Conservation (phyloP, 768 basidiomycete species). For the Trametes elegans region DNA sequence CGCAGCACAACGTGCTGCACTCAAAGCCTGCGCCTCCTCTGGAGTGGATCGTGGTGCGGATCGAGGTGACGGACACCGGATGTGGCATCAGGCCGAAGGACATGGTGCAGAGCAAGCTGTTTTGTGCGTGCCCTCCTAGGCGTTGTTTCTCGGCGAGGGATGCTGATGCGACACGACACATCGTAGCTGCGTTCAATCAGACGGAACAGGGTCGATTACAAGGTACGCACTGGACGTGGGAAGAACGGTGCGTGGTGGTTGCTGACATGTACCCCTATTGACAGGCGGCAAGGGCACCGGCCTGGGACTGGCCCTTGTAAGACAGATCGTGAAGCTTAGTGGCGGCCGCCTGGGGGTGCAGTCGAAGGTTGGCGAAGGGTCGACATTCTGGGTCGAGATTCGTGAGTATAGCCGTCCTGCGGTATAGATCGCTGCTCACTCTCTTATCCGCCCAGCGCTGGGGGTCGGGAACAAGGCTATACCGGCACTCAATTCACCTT, state of each 20-base stretch:
- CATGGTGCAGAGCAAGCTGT: slow-evolving; percentile 67
- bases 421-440: slow-evolving; percentile 6
- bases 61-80: slow-evolving; percentile 80
- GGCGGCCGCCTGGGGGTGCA: slow-evolving; percentile 44
- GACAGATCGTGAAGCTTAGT: slow-evolving; percentile 51
- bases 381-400: slow-evolving; percentile 87
- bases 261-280: no score
- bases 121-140: slow-evolving; percentile 67
- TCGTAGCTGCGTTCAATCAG: slow-evolving; percentile 71
- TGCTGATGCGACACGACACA: background rate
- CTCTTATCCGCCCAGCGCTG: slow-evolving; percentile 39
- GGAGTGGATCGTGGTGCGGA: slow-evolving; percentile 76
- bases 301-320: slow-evolving; percentile 49
- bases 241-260: background rate
- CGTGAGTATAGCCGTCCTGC: slow-evolving; percentile 35
- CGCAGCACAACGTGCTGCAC: slow-evolving; percentile 49
- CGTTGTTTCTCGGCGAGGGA: no score
- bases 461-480: slow-evolving; percentile 62
- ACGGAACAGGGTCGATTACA: slow-evolving; percentile 75
- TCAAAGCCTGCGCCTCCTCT: slow-evolving; percentile 37
- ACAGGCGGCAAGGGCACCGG: slow-evolving; percentile 51
- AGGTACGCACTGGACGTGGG: slow-evolving; percentile 27
- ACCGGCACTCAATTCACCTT: slow-evolving; percentile 22
- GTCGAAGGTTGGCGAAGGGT: slow-evolving; percentile 58
- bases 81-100: slow-evolving; percentile 63